These are phyloP conservation scores for Apostasia shenzhenica DNA, from an alignment of 106 monocot genomes.

Conservation along the genomic window DNA sequence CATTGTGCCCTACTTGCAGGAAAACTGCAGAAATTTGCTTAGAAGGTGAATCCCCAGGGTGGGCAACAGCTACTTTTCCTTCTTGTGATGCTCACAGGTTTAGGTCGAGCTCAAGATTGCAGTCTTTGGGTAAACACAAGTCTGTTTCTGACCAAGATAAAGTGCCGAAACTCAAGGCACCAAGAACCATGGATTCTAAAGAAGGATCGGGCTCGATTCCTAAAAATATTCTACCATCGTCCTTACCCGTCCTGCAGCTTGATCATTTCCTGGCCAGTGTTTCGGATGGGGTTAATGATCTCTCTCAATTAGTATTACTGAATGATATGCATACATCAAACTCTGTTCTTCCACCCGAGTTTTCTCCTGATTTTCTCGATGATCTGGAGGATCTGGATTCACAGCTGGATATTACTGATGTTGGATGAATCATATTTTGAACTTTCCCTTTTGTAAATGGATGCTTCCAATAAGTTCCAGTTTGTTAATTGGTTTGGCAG, in stretches of 20 bases:
- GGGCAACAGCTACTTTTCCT: conserved; percentile 68
- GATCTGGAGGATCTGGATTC: conserved; percentile 46
- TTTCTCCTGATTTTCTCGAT: conserved; percentile 38
- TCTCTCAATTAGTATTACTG: conserved; percentile 1
- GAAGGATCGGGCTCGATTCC: conserved; percentile 10
- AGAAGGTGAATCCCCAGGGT: conserved; percentile 46
- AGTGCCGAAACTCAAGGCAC: conserved; percentile 53
- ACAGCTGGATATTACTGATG: conserved; percentile 35
- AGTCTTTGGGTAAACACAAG: conserved; percentile 50
- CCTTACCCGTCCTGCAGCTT: conserved; percentile 10
- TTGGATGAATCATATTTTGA: conserved; percentile 36
- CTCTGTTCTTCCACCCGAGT: conserved; percentile 25
- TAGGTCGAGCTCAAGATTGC: conserved; percentile 32
- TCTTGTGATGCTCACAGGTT: conserved; percentile 12
- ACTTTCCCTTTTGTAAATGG: too few relatives aligned
- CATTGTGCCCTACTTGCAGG: conserved; percentile 22
- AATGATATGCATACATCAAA: conserved; percentile 15
- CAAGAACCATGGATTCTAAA: conserved; percentile 21
- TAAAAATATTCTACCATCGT: conserved; percentile 13
- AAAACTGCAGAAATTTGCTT: conserved; percentile 49
- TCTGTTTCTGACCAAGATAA: conserved; percentile 25
- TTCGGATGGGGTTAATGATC: conserved; percentile 1
- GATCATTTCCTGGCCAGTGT: background rate
- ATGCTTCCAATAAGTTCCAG: background rate
- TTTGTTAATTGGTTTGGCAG: too few relatives aligned